Evolutionary conservation across 2,329 filamentous ascomycete species (phyloP), one percentile per base, ranked within the genome.

Genomic region (Nigrospora oryzae): DNA sequence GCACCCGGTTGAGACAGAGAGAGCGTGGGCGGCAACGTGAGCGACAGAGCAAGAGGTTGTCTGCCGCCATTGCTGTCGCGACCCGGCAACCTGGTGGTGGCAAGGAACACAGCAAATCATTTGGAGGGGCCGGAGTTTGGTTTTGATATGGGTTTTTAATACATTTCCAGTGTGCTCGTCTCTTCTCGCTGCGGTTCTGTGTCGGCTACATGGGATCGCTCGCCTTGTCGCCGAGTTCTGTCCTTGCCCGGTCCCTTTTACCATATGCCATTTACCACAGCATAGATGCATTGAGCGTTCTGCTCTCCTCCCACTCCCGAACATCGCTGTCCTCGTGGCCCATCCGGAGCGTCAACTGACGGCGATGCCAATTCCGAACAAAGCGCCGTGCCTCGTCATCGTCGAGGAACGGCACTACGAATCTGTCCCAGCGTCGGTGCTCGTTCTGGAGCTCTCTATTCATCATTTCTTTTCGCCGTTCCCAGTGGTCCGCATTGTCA

Each of bases 381-480:
- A 76, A 76, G 44, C 72, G 65, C 44, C 66, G 69, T 16, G 78
- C 78, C 49, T 78, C 77, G 11, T 64, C 63, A 41, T 70, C 64
- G n/a, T 74, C 73, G 13, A 66, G 56, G 48, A 85, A 81, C 5
- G 73, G 69, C 17, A 83, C 53, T 13, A 83, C 63, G 63, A 77
- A 78, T 36, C 74, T 63, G 33, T 56, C 53, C 44, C 61, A 68
- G 55, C 64, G 66, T 46, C 62, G 52, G 35, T 64, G 57, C 46
- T 60, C 57, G 23, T 32, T 23, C 12, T 61, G 52, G 35, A 64
- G 57, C 46, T 60, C 57, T 14, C 16, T 23, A 13, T 13, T 39
- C 30, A 31, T 28, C 39, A 17, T 42, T n/a, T 34, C 17, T 14
- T 33, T 19, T 23, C 34, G 31, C 15, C 31, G 31, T 8, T 31